Evolutionary conservation across 1,284 basidiomycete genomes (phyloP).

Genomic region (Volvariella surrecta): DNA sequence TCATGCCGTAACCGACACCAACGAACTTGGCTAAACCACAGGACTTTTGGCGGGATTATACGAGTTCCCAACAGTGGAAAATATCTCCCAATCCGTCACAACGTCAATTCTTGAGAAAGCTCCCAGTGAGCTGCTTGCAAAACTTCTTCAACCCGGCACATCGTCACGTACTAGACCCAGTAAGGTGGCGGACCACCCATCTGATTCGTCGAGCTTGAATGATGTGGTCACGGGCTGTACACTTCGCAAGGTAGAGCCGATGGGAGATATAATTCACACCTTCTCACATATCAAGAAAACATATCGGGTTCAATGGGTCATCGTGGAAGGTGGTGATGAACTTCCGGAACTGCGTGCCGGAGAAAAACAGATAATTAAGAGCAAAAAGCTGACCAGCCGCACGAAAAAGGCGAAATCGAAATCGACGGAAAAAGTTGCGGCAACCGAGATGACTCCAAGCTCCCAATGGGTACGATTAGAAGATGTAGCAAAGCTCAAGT

Average conservation of each 20-base stretch:
- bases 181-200: neutral
- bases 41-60: slow-evolving; percentile 85
- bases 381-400: slow-evolving; percentile 12
- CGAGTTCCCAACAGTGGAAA: slow-evolving; percentile 66
- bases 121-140: slow-evolving; percentile 31
- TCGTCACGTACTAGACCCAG: neutral
- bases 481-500: slow-evolving; percentile 58
- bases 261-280: slow-evolving; percentile 69
- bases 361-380: slow-evolving; percentile 1
- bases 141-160: slow-evolving; percentile 25
- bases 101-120: slow-evolving; percentile 26
- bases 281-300: slow-evolving; percentile 92
- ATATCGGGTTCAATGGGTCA: slow-evolving; percentile 72
- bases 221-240: slow-evolving; percentile 7
- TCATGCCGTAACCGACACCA: slow-evolving; percentile 5
- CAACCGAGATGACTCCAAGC: slow-evolving; percentile 9
- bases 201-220: slow-evolving; percentile 2
- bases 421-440: slow-evolving; percentile 5
- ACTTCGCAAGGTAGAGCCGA: slow-evolving; percentile 34
- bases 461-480: slow-evolving; percentile 44
- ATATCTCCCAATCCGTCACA: slow-evolving; percentile 33
- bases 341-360: slow-evolving; percentile 24
- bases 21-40: slow-evolving; percentile 21
- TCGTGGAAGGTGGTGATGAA: slow-evolving; percentile 42
- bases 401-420: slow-evolving; percentile 12